Evolutionary conservation across 2,329 filamentous ascomycete species (phyloP).

Genomic region (Whalleya microplaca): DNA sequence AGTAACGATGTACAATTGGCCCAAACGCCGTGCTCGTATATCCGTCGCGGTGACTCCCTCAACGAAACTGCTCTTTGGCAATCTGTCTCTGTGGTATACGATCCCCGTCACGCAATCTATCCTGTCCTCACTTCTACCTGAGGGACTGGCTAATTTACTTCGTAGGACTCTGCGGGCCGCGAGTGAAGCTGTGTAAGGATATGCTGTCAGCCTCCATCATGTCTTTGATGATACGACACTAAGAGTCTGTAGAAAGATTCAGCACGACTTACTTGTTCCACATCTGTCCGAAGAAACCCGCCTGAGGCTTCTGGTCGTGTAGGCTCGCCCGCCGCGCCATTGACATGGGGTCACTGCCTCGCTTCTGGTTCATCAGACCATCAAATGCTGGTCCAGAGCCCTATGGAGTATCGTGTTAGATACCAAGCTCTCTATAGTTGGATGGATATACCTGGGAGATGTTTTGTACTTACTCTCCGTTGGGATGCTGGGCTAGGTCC

Average conservation of each 20-base stretch:
- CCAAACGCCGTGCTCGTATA: background rate
- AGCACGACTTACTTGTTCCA: conserved; percentile 56
- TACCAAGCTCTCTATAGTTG: background rate
- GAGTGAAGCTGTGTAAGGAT: conserved; percentile 31
- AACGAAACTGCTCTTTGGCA: background rate
- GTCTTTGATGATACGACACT: background rate
- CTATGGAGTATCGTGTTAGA: conserved; percentile 30
- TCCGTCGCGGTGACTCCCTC: background rate
- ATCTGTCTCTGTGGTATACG: background rate
- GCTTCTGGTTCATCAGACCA: conserved; percentile 55
- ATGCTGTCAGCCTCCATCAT: background rate
- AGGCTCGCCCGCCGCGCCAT: conserved; percentile 58
- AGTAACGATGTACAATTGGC: background rate
- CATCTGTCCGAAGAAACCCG: conserved; percentile 57
- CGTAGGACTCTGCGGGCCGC: conserved; percentile 30
- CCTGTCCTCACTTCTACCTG: no score
- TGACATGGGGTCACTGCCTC: conserved; percentile 45
- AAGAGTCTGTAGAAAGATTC: background rate
- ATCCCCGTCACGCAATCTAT: background rate
- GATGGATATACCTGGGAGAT: background rate
- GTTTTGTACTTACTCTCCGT: conserved; percentile 30
- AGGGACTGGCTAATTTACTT: conserved; percentile 34
- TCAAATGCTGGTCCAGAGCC: conserved; percentile 57
- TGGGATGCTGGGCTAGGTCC: conserved; percentile 16
- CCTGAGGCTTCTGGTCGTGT: conserved; percentile 53